Evolutionary conservation across 2,329 filamentous ascomycete genomes (phyloP).

Genomic region (Clonostachys byssicola): DNA sequence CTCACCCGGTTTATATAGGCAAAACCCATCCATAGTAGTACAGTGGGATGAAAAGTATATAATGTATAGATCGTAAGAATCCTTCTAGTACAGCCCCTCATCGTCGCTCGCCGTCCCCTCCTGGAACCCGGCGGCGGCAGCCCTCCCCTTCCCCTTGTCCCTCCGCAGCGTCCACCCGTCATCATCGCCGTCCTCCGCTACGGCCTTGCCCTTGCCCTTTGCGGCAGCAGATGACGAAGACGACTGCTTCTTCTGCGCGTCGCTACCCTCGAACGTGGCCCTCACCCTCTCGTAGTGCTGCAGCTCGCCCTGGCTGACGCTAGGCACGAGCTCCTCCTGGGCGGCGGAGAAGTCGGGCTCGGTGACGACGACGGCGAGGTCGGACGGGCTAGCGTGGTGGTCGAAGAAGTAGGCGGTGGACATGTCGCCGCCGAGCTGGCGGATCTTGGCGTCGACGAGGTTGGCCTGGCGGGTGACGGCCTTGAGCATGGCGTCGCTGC

Average conservation of each 20-base stretch:
- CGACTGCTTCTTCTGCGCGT: slow-evolving; percentile 31
- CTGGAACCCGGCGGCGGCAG: slow-evolving; percentile 36
- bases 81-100: slow-evolving; percentile 47
- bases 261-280: slow-evolving; percentile 69
- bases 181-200: slow-evolving; percentile 24
- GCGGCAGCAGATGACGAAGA: slow-evolving; percentile 17
- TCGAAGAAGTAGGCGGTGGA: slow-evolving; percentile 96
- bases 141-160: slow-evolving; percentile 55
- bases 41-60: background rate
- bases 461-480: slow-evolving; percentile 89
- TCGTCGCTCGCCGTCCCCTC: slow-evolving; percentile 53
- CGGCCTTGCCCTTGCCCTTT: slow-evolving; percentile 27
- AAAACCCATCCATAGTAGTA: background rate
- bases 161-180: slow-evolving; percentile 14
- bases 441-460: slow-evolving; percentile 79
- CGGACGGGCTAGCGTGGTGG: slow-evolving; percentile 76
- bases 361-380: slow-evolving; percentile 81
- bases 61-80: background rate
- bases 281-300: slow-evolving; percentile 86
- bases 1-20: too few relatives aligned
- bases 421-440: slow-evolving; percentile 50
- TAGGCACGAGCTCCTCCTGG: slow-evolving; percentile 74
- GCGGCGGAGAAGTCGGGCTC: slow-evolving; percentile 71
- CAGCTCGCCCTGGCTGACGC: slow-evolving; percentile 87
- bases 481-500: slow-evolving; percentile 98